Conservation (phyloP, 2,329 filamentous ascomycete species). For the Cytospora mali region DNA sequence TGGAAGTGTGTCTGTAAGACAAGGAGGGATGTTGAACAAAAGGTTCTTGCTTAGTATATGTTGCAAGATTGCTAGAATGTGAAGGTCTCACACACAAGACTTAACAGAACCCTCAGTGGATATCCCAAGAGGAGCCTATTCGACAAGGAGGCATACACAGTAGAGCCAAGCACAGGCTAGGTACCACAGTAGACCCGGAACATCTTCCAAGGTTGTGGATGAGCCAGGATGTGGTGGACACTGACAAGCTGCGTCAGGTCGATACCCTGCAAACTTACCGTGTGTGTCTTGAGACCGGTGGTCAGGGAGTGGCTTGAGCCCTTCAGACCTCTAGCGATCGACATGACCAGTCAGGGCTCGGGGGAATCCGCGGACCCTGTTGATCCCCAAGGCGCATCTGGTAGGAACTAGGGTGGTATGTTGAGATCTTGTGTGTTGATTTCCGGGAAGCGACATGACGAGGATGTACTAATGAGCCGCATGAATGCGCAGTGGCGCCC, state of each 20-base stretch:
- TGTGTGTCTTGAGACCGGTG: slow-evolving; percentile 1
- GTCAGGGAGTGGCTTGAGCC: not conserved
- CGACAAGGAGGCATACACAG: not conserved
- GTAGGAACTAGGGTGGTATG: not conserved
- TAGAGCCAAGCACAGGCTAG: not conserved
- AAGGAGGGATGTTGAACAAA: not conserved
- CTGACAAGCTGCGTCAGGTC: not conserved
- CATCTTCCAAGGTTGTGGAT: not conserved
- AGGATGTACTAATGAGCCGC: not conserved
- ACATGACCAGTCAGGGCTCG: not conserved
- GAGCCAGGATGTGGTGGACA: not conserved
- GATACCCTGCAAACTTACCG: not conserved
- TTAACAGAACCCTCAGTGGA: not conserved
- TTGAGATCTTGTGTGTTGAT: not conserved
- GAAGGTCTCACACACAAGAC: not conserved
- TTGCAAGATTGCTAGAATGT: not conserved
- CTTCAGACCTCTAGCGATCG: not conserved
- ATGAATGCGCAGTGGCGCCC: slow-evolving; percentile 9
- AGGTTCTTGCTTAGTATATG: not conserved
- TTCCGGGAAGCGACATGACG: not conserved
- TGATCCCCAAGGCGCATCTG: not conserved
- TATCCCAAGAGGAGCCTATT: not conserved
- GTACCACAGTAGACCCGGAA: not conserved
- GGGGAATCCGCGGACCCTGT: not conserved
- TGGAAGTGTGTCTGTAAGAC: not conserved